Conservation (phyloP, 164 flowering plant genomes). For the Macadamia tetraphylla region DNA sequence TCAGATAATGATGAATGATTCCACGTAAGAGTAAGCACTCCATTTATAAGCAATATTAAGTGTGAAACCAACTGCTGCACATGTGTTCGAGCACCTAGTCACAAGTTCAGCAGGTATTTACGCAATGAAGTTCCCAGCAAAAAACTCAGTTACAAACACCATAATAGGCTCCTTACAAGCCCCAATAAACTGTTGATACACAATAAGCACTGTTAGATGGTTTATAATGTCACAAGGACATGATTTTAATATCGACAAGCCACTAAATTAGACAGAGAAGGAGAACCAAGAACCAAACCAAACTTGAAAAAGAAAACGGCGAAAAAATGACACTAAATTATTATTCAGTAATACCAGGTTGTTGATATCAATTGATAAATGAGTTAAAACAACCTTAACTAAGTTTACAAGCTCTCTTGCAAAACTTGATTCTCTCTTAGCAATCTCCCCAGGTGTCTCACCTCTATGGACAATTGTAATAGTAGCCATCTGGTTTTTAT, state of each 20-base stretch:
- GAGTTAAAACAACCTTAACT: slow-evolving; percentile 61
- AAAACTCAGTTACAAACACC: slow-evolving; percentile 89
- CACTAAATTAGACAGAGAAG: too few species aligned
- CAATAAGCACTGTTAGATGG: neutral
- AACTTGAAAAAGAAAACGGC: neutral
- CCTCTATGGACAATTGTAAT: slow-evolving; percentile 82
- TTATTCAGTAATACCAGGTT: neutral
- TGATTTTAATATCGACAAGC: too few species aligned
- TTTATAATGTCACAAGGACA: neutral
- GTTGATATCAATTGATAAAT: neutral
- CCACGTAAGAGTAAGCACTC: slow-evolving; percentile 88
- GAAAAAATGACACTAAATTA: neutral
- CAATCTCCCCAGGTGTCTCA: slow-evolving; percentile 76
- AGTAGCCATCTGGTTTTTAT: slow-evolving; percentile 81
- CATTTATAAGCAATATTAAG: slow-evolving; percentile 84
- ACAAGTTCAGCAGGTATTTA: slow-evolving; percentile 57
- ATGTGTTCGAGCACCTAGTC: slow-evolving; percentile 61
- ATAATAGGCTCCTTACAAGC: slow-evolving; percentile 81
- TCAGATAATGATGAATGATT: slow-evolving; percentile 88
- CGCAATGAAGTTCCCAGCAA: slow-evolving; percentile 81
- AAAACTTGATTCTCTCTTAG: slow-evolving; percentile 62
- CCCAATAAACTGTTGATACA: slow-evolving; percentile 69
- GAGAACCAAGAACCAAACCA: too few species aligned
- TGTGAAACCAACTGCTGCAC: slow-evolving; percentile 66
- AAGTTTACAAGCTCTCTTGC: slow-evolving; percentile 84